Conservation (phyloP, 176 grass and related monocot species). For the Guadua angustifolia region DNA sequence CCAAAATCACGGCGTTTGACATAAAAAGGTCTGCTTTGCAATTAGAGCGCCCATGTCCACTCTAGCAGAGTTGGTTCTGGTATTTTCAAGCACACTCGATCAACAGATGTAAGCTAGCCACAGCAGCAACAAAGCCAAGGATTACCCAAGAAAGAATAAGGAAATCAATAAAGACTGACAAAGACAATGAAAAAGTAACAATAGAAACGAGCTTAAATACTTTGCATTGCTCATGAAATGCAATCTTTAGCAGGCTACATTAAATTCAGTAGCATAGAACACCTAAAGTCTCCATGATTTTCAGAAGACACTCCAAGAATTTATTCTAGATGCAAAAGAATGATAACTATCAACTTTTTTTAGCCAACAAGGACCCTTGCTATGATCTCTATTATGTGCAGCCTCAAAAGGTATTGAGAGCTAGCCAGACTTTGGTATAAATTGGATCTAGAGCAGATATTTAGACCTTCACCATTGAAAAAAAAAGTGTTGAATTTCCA, state of each 20-base stretch:
- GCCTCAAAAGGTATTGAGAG: conserved; percentile 2
- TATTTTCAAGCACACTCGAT: conserved; percentile 10
- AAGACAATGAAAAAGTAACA: conserved; percentile 1
- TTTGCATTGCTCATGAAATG: neutral
- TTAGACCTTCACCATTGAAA: neutral
- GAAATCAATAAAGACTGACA: neutral
- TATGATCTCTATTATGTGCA: conserved; percentile 33
- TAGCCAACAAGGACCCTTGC: neutral
- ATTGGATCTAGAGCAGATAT: conserved; percentile 26
- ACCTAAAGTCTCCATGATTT: neutral
- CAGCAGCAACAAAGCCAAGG: neutral
- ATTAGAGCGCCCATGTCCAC: neutral
- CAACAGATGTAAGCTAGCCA: neutral
- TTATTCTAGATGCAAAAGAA: conserved; percentile 1
- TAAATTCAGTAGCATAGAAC: conserved; percentile 1
- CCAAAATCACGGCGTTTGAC: neutral
- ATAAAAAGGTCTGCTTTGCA: conserved; percentile 30
- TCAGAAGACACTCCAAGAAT: neutral
- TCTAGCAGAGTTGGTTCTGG: conserved; percentile 4
- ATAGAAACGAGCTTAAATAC: conserved; percentile 12
- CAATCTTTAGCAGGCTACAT: neutral
- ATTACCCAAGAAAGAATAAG: neutral
- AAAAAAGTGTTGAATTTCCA: neutral
- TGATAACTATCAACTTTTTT: neutral
- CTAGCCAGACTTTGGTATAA: conserved; percentile 6